phyloP scores from a whole-genome alignment of 208 protist genomes.

The Strigomonas culicis region DNA sequence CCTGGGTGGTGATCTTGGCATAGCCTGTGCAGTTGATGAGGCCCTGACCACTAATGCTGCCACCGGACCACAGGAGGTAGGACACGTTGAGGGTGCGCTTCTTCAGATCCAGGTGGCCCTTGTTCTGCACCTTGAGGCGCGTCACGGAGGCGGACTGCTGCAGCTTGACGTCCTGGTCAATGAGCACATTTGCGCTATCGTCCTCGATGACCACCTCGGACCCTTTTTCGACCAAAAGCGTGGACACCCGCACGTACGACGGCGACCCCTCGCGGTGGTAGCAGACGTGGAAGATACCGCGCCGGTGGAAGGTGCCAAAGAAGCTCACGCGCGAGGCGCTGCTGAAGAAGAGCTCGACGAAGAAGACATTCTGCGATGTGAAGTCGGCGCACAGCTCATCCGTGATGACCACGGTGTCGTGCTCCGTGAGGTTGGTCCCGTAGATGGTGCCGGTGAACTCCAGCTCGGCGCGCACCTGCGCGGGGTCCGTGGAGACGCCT shows the following conservation, averaged over 20 bases:
- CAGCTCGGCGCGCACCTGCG: slow-evolving; percentile 54
- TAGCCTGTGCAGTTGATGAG: slow-evolving; percentile 58
- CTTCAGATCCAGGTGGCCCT: slow-evolving; percentile 54
- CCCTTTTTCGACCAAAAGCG: slow-evolving; percentile 58
- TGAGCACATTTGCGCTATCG: slow-evolving; percentile 44
- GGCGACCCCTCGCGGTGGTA: slow-evolving; percentile 63
- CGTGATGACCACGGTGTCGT: slow-evolving; percentile 69
- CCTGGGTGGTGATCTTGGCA: slow-evolving; percentile 57
- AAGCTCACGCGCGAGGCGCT: slow-evolving; percentile 66
- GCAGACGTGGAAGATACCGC: slow-evolving; percentile 74
- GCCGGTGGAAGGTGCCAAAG: slow-evolving; percentile 51
- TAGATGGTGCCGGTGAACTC: slow-evolving; percentile 78
- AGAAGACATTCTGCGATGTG: slow-evolving; percentile 50
- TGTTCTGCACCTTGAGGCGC: slow-evolving; percentile 58
- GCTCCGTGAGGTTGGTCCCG: slow-evolving; percentile 71
- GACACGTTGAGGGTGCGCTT: slow-evolving; percentile 64
- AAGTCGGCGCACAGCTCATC: slow-evolving; percentile 70
- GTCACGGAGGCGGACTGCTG: slow-evolving; percentile 42
- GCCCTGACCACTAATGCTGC: slow-evolving; percentile 64
- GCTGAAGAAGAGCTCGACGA: slow-evolving; percentile 63
- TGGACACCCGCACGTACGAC: slow-evolving; percentile 60
- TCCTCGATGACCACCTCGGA: slow-evolving; percentile 47
- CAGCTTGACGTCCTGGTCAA: slow-evolving; percentile 56
- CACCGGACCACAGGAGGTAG: slow-evolving; percentile 77
- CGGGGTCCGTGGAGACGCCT: slow-evolving; percentile 66